A percentile compares a stretch with the other conserved stretches of the same genome.
Evolutionary conservation across 768 basidiomycete genomes (phyloP).

Genomic region (Kwoniella pini): DNA sequence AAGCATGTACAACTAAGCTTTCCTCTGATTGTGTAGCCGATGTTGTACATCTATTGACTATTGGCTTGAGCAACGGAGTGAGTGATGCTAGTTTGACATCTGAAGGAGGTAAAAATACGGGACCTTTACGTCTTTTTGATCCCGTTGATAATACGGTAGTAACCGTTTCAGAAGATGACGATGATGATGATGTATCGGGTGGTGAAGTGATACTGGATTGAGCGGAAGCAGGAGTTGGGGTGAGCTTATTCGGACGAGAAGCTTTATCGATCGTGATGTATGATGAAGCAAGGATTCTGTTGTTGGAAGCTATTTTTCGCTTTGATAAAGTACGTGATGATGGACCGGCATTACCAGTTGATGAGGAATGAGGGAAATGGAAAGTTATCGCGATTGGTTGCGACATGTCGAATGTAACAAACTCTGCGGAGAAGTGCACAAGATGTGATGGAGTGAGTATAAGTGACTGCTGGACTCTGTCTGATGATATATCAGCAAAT

Average conservation of each 20-base stretch:
- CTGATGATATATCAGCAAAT: too few relatives aligned
- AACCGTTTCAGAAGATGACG: not conserved
- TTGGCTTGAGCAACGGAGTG: slow-evolving; percentile 27
- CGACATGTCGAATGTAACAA: slow-evolving; percentile 20
- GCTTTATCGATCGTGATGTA: slow-evolving; percentile 9
- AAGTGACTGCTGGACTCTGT: too few relatives aligned
- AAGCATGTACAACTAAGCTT: not conserved
- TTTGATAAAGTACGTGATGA: slow-evolving; percentile 9
- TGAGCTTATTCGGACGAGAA: not conserved
- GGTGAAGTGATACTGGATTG: not conserved
- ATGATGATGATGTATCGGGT: slow-evolving; percentile 11
- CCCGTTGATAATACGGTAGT: not conserved
- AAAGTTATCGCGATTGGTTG: slow-evolving; percentile 21
- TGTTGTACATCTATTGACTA: slow-evolving; percentile 24
- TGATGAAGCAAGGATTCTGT: slow-evolving; percentile 6
- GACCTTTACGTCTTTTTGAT: slow-evolving; percentile 26
- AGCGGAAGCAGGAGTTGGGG: not conserved
- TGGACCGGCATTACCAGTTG: not conserved
- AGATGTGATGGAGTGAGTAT: too few relatives aligned
- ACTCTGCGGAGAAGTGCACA: too few relatives aligned
- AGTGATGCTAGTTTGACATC: slow-evolving; percentile 15
- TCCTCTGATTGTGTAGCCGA: slow-evolving; percentile 1
- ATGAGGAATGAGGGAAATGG: slow-evolving; percentile 14
- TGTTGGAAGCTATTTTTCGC: slow-evolving; percentile 12
- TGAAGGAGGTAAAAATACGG: slow-evolving; percentile 11